A percentile compares a stretch with the other conserved stretches of the same genome.
These are phyloP conservation scores for Euphorbia tirucalli DNA, from an alignment of 345 rosid genomes.

Conservation along the genomic window DNA sequence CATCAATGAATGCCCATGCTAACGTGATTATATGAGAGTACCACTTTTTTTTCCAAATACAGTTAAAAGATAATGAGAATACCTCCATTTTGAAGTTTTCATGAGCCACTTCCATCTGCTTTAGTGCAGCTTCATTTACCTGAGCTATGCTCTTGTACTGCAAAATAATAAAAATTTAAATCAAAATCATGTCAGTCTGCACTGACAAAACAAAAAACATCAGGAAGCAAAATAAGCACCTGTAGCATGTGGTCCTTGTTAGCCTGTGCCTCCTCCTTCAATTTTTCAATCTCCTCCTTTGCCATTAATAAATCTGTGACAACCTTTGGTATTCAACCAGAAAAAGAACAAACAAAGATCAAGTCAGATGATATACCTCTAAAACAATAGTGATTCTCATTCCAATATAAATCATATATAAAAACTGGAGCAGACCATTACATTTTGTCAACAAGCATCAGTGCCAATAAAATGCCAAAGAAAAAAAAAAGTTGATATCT, in stretches of 20 bases:
- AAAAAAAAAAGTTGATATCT: neutral
- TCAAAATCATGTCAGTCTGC: neutral
- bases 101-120: constrained; percentile 90
- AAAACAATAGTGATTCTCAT: neutral
- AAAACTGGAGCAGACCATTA: neutral
- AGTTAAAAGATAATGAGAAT: constrained; percentile 10
- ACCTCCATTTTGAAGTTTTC: constrained; percentile 82
- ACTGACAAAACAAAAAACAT: constrained; percentile 3
- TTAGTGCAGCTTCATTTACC: constrained; percentile 82
- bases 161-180: constrained; percentile 2
- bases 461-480: neutral
- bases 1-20: neutral
- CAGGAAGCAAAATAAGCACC: constrained; percentile 41
- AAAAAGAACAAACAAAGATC: neutral
- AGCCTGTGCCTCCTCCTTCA: constrained; percentile 73
- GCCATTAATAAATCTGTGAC: constrained; percentile 49
- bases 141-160: constrained; percentile 96
- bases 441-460: neutral
- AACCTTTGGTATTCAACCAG: constrained; percentile 36
- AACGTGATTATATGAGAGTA: neutral
- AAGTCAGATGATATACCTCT: neutral
- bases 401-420: neutral
- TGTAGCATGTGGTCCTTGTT: constrained; percentile 91
- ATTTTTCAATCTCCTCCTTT: constrained; percentile 64
- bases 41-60: neutral